These are phyloP conservation scores for Sugiyamaella lignohabitans DNA, from an alignment of 805 yeast species.

Conservation along the genomic window DNA sequence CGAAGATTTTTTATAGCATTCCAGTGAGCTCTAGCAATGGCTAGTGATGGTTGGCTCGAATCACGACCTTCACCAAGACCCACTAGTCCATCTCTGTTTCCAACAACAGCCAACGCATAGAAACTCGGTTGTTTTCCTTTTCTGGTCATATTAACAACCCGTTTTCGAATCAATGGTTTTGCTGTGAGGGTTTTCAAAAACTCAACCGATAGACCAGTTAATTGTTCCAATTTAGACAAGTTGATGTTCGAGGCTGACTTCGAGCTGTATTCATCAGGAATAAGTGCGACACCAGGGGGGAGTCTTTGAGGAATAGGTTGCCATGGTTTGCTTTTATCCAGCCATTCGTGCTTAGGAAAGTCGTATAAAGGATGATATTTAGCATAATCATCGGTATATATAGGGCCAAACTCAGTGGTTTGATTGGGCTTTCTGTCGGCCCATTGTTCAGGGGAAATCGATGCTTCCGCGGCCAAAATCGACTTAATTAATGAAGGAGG, in stretches of 20 bases:
- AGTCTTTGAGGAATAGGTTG: slow-evolving; percentile 51
- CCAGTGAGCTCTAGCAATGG: slow-evolving; percentile 83
- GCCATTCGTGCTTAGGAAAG: slow-evolving; percentile 42
- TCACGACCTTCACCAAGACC: slow-evolving; percentile 96
- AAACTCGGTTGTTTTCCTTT: slow-evolving; percentile 83
- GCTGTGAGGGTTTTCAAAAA: slow-evolving; percentile 55
- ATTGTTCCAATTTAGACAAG: slow-evolving; percentile 28
- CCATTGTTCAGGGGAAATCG: slow-evolving; percentile 61
- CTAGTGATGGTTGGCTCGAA: slow-evolving; percentile 64
- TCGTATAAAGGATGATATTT: slow-evolving; percentile 74
- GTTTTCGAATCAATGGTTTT: slow-evolving; percentile 44
- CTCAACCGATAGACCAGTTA: slow-evolving; percentile 39
- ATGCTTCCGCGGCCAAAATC: slow-evolving; percentile 72
- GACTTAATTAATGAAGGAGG: slow-evolving; percentile 76
- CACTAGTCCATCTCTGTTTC: slow-evolving; percentile 87
- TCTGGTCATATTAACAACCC: slow-evolving; percentile 85
- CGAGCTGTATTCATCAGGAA: slow-evolving; percentile 28
- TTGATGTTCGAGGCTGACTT: slow-evolving; percentile 29
- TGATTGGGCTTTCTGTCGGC: slow-evolving; percentile 37
- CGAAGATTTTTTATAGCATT: slow-evolving; percentile 82
- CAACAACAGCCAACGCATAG: slow-evolving; percentile 82
- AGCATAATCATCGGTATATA: slow-evolving; percentile 63
- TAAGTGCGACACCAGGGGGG: slow-evolving; percentile 41
- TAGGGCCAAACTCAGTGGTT: slow-evolving; percentile 56
- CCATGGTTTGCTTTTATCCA: slow-evolving; percentile 46